Evolutionary conservation across 140 eudicot species (phyloP), one percentile per base, ranked within the genome.

Genomic region (Erigeron philadelphicus): DNA sequence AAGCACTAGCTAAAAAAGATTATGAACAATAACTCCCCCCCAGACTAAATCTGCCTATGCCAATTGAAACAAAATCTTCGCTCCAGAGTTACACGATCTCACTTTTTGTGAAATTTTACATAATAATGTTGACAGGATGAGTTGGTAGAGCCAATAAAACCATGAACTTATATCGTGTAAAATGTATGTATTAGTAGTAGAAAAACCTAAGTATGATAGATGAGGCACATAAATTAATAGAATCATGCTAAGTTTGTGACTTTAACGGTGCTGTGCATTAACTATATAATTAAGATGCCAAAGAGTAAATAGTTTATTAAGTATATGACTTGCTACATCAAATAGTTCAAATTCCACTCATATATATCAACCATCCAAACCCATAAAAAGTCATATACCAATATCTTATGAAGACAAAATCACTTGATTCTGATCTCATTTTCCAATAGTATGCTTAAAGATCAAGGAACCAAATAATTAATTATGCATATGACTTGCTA

Each of bases 291-390:
- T 25, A 35, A 59, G 65, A 23, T 59, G 31, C 40, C 42, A 59
- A 21, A 59, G 65, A 23, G 65, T 31, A 59, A 25, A 59, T 59
- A 59, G 18, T 59, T 59, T 59, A 59, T n/a, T 57, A 19, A 16
- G 19, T 56, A 56, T 19, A 56, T 56, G 17, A 52, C 53, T 47
- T 47, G 4, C 53, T 11, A 9, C 9, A 31, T 31, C 38, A 31
- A 31, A 31, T 31, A 31, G 38, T 31, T 31, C 4, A 31, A 31
- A 4, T 31, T 31, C 38, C 3, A 31, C 38, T 31, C 38, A 31
- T 31, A 31, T 31, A 31, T 31, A 31, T 31, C 38, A 31, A 31
- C 4, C 38, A 31, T 31, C 38, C 38, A 31, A 31, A 31, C 38
- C 38, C 38, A 31, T 31, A 31, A 31, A 4, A 31, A 4, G 38